phyloP scores from a whole-genome alignment of 164 flowering plant genomes.

The Stephania yunnanensis region DNA sequence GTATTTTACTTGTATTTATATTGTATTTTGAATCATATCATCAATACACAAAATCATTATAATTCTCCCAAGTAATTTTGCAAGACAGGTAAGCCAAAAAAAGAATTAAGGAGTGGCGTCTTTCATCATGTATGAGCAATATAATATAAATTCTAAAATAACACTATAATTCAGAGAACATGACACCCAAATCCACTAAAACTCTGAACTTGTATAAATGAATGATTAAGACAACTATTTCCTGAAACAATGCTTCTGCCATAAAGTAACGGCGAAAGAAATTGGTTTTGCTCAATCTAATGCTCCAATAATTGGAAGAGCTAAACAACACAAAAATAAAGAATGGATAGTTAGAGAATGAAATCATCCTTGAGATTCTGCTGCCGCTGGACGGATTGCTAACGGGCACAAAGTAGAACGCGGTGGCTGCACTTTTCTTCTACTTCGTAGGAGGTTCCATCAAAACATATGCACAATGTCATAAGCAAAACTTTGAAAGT shows the following conservation, averaged over 20 bases:
- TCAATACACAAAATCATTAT: too few species aligned
- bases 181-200: background rate
- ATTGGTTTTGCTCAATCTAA: background rate
- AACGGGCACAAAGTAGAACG: background rate
- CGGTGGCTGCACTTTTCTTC: background rate
- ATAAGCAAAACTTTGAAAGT: background rate
- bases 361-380: background rate
- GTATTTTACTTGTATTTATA: too few species aligned
- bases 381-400: background rate
- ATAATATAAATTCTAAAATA: too few species aligned
- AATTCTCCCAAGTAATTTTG: too few species aligned
- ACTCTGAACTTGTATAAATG: background rate
- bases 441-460: background rate
- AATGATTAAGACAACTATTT: background rate
- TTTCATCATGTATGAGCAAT: background rate
- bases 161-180: background rate
- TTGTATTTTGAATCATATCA: too few species aligned
- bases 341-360: background rate
- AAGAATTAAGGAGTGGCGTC: too few species aligned
- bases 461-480: constrained; percentile 10
- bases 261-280: background rate
- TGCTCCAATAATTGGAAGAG: background rate
- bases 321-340: background rate
- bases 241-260: background rate
- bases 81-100: too few species aligned